Evolutionary conservation across 805 yeast genomes (phyloP), one percentile per base, ranked within the genome.

Genomic region (Yamadazyma takamatsuzukensis): DNA sequence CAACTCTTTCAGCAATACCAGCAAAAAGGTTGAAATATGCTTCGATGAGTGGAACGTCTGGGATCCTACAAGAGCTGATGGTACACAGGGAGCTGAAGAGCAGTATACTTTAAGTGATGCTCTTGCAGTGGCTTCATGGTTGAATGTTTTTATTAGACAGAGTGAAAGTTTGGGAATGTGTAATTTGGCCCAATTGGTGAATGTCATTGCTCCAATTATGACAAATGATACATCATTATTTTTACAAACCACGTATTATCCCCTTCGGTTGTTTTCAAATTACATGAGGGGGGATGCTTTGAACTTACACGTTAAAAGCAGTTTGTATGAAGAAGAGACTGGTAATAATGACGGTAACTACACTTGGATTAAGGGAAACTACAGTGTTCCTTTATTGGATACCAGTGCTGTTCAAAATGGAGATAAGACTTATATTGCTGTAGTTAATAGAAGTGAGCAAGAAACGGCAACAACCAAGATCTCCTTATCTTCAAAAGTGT

Each of bases 11-110:
- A 16, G 16, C 4, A 18, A 10, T 19, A 16, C 23, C 10, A n/a
- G 8, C 18, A 29, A 36, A n/a, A 39, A 40, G 16, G 49, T 48
- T 14, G 52, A 47, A 33, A 53, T 57, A 18, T 48, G 56, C 32
- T 57, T 55, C 36, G 64, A 57, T 39, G 64, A 57, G 39, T 57
- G 64, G 64, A 57, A 57, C 27, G 62, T 57, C 14, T 58, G 64
- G 64, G 63, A 58, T 37, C 54, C 59, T 5, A 30, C 33, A 15
- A 41, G 56, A 41, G 59, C 59, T 11, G 56, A 44, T 25, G 60
- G 56, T 9, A 25, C 42, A 9, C 25, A 37, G n/a, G 64, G 63
- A 9, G 59, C 54, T 18, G 64, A 56, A 39, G 59, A 54, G 29
- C 39, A 45, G 25, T 57, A 58, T 29, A 48, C 47, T 13, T 41